Evolutionary conservation across 2,329 filamentous ascomycete species (phyloP).

Genomic region (Penicillium hordei): DNA sequence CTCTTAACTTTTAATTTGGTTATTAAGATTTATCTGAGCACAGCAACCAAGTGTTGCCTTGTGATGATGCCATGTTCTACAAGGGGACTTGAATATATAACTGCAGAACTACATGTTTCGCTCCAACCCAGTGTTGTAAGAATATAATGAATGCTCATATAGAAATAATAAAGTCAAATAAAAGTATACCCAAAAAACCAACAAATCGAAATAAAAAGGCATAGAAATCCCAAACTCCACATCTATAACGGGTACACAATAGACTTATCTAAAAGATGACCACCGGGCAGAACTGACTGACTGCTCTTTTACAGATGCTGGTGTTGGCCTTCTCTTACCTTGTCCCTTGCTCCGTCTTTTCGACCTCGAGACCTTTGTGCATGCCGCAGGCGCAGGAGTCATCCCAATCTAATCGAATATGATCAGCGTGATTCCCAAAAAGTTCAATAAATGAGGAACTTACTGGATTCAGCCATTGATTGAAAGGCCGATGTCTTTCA

Average conservation of each 20-base stretch:
- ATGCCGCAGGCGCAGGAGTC: not conserved
- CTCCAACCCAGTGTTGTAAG: not conserved
- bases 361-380: not conserved
- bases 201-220: not conserved
- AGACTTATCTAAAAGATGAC: not conserved
- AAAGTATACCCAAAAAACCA: not conserved
- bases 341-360: not conserved
- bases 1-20: not conserved
- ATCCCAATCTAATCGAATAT: not conserved
- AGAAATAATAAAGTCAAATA: too few species aligned
- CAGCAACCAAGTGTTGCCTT: not conserved
- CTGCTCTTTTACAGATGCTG: not conserved
- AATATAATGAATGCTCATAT: not conserved
- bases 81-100: not conserved
- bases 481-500: slow-evolving; percentile 5
- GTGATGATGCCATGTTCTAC: not conserved
- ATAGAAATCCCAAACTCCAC: not conserved
- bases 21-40: too few species aligned
- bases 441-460: not conserved
- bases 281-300: not conserved
- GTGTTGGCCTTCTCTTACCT: not conserved
- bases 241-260: not conserved
- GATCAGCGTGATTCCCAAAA: not conserved
- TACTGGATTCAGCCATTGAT: slow-evolving; percentile 2
- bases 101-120: not conserved